Evolutionary conservation across 2,329 filamentous ascomycete genomes (phyloP).

Genomic region (Pseudogymnoascus sp.): DNA sequence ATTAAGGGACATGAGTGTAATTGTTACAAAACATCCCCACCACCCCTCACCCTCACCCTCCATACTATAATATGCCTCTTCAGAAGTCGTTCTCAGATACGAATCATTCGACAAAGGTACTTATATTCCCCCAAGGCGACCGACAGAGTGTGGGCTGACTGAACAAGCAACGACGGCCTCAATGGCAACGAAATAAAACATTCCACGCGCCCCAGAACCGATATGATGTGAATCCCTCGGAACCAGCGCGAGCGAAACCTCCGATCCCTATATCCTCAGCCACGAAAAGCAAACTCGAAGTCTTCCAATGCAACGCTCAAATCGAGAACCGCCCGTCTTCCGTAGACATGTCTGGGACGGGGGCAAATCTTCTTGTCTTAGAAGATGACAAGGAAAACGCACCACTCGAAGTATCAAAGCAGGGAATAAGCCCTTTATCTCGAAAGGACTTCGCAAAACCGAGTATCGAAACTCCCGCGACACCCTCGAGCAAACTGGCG

Average conservation of each 20-base stretch:
- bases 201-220: slow-evolving; percentile 18
- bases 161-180: slow-evolving; percentile 16
- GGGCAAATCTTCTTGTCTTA: slow-evolving; percentile 17
- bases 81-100: slow-evolving; percentile 30
- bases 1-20: neutral
- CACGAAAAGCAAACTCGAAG: slow-evolving; percentile 52
- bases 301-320: slow-evolving; percentile 43
- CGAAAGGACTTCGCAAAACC: slow-evolving; percentile 16
- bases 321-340: slow-evolving; percentile 11
- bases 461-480: slow-evolving; percentile 28
- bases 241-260: slow-evolving; percentile 21
- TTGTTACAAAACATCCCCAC: neutral
- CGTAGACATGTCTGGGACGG: slow-evolving; percentile 14
- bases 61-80: slow-evolving; percentile 23
- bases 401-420: neutral
- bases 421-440: neutral
- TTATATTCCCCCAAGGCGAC: neutral
- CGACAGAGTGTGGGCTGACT: neutral
- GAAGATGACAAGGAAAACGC: slow-evolving; percentile 24
- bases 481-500: slow-evolving; percentile 44
- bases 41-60: neutral
- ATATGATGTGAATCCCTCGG: slow-evolving; percentile 12
- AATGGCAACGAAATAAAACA: slow-evolving; percentile 26
- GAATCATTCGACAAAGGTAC: slow-evolving; percentile 24
- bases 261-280: slow-evolving; percentile 37